phyloP scores from a whole-genome alignment of 1,139 yeast genomes.

The Yamadazyma siamensis region DNA sequence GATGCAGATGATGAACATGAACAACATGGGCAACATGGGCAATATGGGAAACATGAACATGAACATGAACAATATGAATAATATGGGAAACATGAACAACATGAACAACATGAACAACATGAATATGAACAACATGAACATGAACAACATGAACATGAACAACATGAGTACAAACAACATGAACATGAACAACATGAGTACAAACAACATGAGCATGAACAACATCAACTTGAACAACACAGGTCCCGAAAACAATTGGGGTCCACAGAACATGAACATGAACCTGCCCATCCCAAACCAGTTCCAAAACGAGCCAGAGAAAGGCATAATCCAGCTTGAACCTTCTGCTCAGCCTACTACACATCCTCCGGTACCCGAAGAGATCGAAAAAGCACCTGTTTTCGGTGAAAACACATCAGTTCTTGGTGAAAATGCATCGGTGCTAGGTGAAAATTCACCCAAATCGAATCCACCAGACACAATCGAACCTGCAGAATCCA shows the following conservation, averaged over 20 bases:
- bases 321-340: neutral
- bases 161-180: too few species aligned
- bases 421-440: constrained; percentile 1
- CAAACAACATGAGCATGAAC: too few species aligned
- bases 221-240: constrained; percentile 6
- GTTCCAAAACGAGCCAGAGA: too few species aligned
- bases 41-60: neutral
- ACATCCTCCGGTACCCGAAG: too few species aligned
- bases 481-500: too few species aligned
- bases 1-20: constrained; percentile 4
- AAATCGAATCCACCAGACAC: neutral
- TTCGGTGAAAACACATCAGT: constrained; percentile 2
- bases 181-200: constrained; percentile 6
- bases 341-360: too few species aligned
- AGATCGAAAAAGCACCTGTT: too few species aligned
- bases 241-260: too few species aligned
- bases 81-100: constrained; percentile 1
- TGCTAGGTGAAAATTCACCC: too few species aligned
- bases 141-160: constrained; percentile 5
- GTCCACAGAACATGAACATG: too few species aligned
- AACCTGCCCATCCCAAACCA: neutral
- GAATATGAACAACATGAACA: constrained; percentile 4
- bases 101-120: constrained; percentile 5
- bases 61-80: constrained; percentile 5
- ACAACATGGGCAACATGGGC: constrained; percentile 2